Evolutionary conservation across 139 green algal species (phyloP), one percentile per base, ranked within the genome.

Genomic region (Chlorella sp.): DNA sequence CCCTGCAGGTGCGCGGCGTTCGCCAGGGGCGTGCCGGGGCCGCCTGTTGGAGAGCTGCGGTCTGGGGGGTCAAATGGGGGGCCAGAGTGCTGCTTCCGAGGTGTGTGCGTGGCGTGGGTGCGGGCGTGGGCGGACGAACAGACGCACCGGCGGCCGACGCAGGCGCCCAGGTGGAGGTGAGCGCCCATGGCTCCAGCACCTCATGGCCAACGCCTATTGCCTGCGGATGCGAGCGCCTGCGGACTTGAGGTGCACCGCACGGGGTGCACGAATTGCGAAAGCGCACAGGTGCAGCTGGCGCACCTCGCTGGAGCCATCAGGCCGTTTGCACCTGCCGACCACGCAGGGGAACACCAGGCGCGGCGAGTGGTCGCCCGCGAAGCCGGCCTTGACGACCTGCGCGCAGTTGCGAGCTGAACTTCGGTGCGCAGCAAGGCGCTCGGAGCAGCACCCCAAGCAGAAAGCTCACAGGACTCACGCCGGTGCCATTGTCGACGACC

Each of bases 361-460:
- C 0, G 89, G 87, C 59, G 89, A 87, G 50, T 77, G 82, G 51
- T 94, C 87, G 1, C 87, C 89, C 3, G 89, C 83, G 71, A 90
- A 89, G 0, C 87, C 86, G 42, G 80, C 88, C 35, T 93, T 93
- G 66, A 92, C 78, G n/a, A 88, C 88, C 83, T 89, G 79, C 49
- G 49, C n/a, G n/a, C n/a, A n/a, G n/a, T n/a, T n/a, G n/a, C n/a
- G n/a, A n/a, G n/a, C n/a, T n/a, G n/a, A n/a, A n/a, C n/a, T n/a
- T n/a, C n/a, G n/a, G n/a, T n/a, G n/a, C n/a, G n/a, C n/a, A 26
- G 42, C 10, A 17, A 55, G 10, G 42, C 42, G 10, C 10, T 55
- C 42, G 17, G 42, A 55, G 17, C 42, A 26, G 10, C 23, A 62
- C 51, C 27, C 23, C 51, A 31, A 24, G 29, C 51, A 5, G 5